Base-by-base conservation (phyloP, 208 protist species). In the Crithidia expoeki region DNA sequence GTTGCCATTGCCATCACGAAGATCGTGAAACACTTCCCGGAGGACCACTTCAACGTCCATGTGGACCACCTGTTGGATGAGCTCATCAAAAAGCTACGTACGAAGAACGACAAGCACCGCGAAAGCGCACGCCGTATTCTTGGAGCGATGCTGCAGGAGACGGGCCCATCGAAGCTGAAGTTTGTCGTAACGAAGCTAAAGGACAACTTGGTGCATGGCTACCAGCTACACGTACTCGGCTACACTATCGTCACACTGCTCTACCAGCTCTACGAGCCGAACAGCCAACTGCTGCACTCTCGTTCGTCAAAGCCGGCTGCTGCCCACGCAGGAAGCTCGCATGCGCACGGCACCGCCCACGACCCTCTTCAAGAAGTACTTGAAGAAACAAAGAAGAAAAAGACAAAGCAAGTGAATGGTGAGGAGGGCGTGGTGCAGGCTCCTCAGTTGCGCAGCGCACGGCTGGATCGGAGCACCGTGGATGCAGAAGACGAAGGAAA, bases 201-300 rank as follows among this genome's bases (percentile, higher is more conserved):
- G 72, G 89, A 93, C 77, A 86, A 94, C 65, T 67, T 97, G 38
- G 85, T 96, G 4, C 90, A 97, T 59, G 93, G 93, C 55, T 97
- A 97, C 72, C 93, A 97, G 79, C 79, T 97, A 25, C 93, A 97
- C 74, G 90, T 97, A 27, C 80, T 97, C 32, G 93, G 93, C 32
- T 97, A 96, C 80, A 97, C 93, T 32, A 77, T 97, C 38, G 93
- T 96, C 36, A 93, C 90, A 27, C 78, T 96, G 30, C 81, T 97
- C 30, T 86, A 91, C 70, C 85, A 92, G 47, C 76, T 97, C n/a
- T 95, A 93, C 78, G 92, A 94, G 62, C 92, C 89, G 4, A 81
- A 93, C 27, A 85, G 81, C 60, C 63, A 64, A n/a, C 72, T 89
- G 4, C 42, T 89, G 46, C 69, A 50, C 10, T 21, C 19, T 4